Conservation (phyloP, 129 eudicot genomes). For the Escallonia herrerae region DNA sequence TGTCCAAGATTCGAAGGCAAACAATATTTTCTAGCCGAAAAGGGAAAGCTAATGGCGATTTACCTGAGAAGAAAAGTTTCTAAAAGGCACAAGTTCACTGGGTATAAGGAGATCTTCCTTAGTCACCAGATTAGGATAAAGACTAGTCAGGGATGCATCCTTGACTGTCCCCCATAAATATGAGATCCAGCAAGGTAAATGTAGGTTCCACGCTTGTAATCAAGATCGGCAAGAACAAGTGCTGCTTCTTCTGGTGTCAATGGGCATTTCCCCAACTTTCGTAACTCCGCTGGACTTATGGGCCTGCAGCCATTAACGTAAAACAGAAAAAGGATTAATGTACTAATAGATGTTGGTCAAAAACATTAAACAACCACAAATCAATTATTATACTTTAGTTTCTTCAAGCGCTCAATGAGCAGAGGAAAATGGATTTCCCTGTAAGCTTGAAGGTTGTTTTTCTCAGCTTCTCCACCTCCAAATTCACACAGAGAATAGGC, state of each 20-base stretch:
- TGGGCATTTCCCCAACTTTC: constrained; percentile 79
- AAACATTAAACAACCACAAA: too few species aligned
- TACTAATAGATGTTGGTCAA: not conserved
- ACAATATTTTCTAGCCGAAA: not conserved
- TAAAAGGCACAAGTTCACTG: constrained; percentile 69
- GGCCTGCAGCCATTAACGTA: constrained; percentile 34
- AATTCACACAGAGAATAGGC: constrained; percentile 89
- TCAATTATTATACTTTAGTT: constrained; percentile 24
- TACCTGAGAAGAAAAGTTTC: constrained; percentile 87
- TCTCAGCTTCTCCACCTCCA: constrained; percentile 80
- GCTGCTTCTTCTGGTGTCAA: constrained; percentile 97
- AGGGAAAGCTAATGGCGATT: not conserved
- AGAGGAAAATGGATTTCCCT: constrained; percentile 84
- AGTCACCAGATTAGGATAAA: constrained; percentile 66
- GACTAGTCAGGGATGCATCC: constrained; percentile 55
- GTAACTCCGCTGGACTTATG: constrained; percentile 53
- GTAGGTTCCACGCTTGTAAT: constrained; percentile 51
- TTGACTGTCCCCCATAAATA: constrained; percentile 74
- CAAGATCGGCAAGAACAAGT: constrained; percentile 70
- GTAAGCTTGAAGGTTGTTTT: constrained; percentile 65
- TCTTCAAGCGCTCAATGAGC: constrained; percentile 68
- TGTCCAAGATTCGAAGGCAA: too few species aligned
- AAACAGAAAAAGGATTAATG: not conserved
- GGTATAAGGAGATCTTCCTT: constrained; percentile 87
- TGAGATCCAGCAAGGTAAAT: constrained; percentile 80